Conservation (phyloP, 2,329 filamentous ascomycete genomes). For the Lasiodiplodia hormozganensis region DNA sequence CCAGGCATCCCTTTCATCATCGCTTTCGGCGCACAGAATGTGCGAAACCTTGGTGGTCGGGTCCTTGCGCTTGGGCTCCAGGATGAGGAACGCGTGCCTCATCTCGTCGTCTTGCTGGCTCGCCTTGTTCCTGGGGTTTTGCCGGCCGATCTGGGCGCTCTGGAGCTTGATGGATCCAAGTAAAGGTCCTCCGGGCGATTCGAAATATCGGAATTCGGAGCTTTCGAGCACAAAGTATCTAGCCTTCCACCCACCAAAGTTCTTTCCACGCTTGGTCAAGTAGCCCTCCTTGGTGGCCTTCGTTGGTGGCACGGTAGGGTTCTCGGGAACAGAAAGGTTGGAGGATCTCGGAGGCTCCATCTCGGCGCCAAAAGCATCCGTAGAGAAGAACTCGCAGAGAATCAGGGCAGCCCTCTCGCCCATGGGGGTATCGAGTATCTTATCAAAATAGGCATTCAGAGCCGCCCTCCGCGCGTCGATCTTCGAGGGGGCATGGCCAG, state of each 20-base stretch:
- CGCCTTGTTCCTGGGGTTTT: slow-evolving; percentile 66
- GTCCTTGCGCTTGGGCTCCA: slow-evolving; percentile 97
- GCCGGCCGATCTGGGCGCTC: slow-evolving; percentile 89
- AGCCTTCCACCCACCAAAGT: slow-evolving; percentile 98
- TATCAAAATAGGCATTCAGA: slow-evolving; percentile 84
- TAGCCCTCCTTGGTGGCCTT: slow-evolving; percentile 84
- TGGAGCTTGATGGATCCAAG: slow-evolving; percentile 92
- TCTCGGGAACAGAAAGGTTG: slow-evolving; percentile 45
- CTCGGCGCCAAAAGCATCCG: slow-evolving; percentile 67
- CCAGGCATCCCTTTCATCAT: slow-evolving; percentile 91
- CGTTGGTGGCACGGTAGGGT: slow-evolving; percentile 54
- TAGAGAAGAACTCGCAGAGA: slow-evolving; percentile 85
- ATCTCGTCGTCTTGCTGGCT: slow-evolving; percentile 81
- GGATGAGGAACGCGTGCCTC: slow-evolving; percentile 90
- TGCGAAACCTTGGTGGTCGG: slow-evolving; percentile 87
- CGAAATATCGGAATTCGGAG: slow-evolving; percentile 84
- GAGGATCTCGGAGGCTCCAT: slow-evolving; percentile 56
- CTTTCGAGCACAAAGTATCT: slow-evolving; percentile 74
- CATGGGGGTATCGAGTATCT: slow-evolving; percentile 81
- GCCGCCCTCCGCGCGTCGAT: slow-evolving; percentile 84
- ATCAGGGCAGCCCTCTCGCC: slow-evolving; percentile 78
- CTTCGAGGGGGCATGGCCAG: slow-evolving; percentile 90
- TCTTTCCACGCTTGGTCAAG: slow-evolving; percentile 95
- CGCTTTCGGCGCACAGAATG: slow-evolving; percentile 93
- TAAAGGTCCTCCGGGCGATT: slow-evolving; percentile 87